phyloP scores from a whole-genome alignment of 805 yeast genomes.

The Cyberlindnera bimundalis region DNA sequence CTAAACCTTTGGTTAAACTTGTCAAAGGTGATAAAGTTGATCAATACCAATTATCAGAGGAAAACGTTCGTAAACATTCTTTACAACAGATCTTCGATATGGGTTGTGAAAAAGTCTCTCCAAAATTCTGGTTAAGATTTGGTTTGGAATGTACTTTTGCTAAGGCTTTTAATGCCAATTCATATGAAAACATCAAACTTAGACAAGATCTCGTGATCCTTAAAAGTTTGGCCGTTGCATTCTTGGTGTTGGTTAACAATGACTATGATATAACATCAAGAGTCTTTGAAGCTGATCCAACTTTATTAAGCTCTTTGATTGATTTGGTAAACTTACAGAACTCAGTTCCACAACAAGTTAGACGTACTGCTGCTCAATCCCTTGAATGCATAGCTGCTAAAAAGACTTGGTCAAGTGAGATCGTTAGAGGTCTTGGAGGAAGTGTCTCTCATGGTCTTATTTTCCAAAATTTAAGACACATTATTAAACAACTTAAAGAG shows the following conservation, averaged over 20 bases:
- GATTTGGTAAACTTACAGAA: constrained; percentile 71
- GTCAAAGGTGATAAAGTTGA: constrained; percentile 41
- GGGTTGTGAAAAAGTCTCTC: constrained; percentile 55
- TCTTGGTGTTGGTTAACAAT: constrained; percentile 52
- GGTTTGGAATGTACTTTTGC: constrained; percentile 59
- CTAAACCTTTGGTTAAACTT: constrained; percentile 2
- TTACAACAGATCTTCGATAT: constrained; percentile 62
- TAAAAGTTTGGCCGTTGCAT: constrained; percentile 66
- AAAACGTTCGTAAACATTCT: constrained; percentile 50
- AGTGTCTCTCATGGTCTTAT: constrained; percentile 82
- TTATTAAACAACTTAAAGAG: constrained; percentile 48
- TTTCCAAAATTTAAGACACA: constrained; percentile 64
- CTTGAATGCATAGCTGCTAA: constrained; percentile 66
- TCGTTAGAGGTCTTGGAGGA: constrained; percentile 75
- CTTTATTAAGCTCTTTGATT: constrained; percentile 62
- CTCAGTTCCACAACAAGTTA: constrained; percentile 47
- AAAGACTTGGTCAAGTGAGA: constrained; percentile 70
- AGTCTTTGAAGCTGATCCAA: constrained; percentile 70
- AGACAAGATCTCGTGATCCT: constrained; percentile 58
- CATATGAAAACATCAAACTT: constrained; percentile 49
- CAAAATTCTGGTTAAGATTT: constrained; percentile 61
- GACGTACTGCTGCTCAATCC: constrained; percentile 60
- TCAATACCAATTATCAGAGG: constrained; percentile 49
- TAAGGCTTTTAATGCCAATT: constrained; percentile 63
- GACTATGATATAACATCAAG: constrained; percentile 60